Conservation (phyloP, 2,329 filamentous ascomycete species). For the Fusarium foetens region DNA sequence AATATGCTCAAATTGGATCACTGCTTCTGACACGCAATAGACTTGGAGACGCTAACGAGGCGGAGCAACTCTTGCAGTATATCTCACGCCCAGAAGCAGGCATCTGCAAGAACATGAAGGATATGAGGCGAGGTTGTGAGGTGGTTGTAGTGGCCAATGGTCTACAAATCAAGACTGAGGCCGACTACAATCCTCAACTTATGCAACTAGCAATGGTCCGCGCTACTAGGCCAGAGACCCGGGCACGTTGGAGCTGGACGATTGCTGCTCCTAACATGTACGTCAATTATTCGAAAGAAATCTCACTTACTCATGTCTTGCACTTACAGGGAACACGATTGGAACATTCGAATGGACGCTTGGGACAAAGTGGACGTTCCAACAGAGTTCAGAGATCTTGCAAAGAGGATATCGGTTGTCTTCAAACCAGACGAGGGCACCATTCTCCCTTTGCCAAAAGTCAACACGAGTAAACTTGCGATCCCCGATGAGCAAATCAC, state of each 20-base stretch:
- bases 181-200: neutral
- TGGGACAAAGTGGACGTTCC: conserved; percentile 36
- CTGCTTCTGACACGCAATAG: conserved; percentile 25
- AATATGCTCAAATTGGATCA: neutral
- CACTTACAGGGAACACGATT: conserved; percentile 47
- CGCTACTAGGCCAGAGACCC: conserved; percentile 35
- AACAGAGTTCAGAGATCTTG: conserved; percentile 28
- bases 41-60: conserved; percentile 19
- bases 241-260: conserved; percentile 47
- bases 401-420: conserved; percentile 38
- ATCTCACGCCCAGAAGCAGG: conserved; percentile 20
- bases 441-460: conserved; percentile 22
- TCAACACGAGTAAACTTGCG: conserved; percentile 23
- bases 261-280: conserved; percentile 51
- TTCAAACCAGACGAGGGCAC: neutral
- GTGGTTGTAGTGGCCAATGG: conserved; percentile 35
- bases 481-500: conserved; percentile 13
- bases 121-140: conserved; percentile 29
- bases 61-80: conserved; percentile 29
- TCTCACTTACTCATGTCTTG: conserved; percentile 11
- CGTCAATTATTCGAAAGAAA: neutral
- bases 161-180: conserved; percentile 38
- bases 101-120: conserved; percentile 24
- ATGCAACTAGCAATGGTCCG: conserved; percentile 40
- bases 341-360: conserved; percentile 48